Percentiles rank a stretch among this genome's conserved stretches.
These are phyloP conservation scores for Tulasnella sp. DNA, from an alignment of 768 basidiomycete species.

Conservation along the genomic window DNA sequence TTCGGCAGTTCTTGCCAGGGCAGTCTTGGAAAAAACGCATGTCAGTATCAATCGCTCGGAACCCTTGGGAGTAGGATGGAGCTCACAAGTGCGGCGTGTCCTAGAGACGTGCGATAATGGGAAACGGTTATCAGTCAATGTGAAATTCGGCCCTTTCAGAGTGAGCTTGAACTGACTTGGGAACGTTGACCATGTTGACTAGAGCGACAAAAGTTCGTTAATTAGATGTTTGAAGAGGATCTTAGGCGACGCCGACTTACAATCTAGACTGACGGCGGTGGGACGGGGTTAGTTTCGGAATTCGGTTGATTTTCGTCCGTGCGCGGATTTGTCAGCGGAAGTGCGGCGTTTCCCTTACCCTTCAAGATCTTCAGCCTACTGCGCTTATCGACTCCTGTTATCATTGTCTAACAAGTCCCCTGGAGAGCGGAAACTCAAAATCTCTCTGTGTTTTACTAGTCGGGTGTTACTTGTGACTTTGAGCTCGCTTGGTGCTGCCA, in stretches of 20 bases:
- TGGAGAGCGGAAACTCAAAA: background rate
- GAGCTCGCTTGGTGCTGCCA: background rate
- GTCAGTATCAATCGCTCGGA: slow-evolving; percentile 24
- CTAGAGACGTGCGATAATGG: slow-evolving; percentile 41
- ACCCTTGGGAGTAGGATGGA: background rate
- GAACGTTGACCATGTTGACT: slow-evolving; percentile 85
- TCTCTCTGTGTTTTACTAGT: background rate
- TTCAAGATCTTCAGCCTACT: background rate
- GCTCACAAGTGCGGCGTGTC: slow-evolving; percentile 96
- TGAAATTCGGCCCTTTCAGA: slow-evolving; percentile 27
- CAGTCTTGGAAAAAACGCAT: slow-evolving; percentile 53
- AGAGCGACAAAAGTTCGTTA: slow-evolving; percentile 1
- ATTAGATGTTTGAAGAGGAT: background rate
- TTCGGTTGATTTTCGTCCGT: slow-evolving; percentile 27
- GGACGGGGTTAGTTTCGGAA: slow-evolving; percentile 19
- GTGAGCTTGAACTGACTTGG: slow-evolving; percentile 64
- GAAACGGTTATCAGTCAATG: background rate
- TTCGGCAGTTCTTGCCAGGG: slow-evolving; percentile 95
- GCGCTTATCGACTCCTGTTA: background rate
- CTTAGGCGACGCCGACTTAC: slow-evolving; percentile 20
- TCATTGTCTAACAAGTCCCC: background rate
- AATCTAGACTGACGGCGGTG: slow-evolving; percentile 22
- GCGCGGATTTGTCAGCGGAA: slow-evolving; percentile 14
- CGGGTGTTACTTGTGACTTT: background rate
- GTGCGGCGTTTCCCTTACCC: background rate